Evolutionary conservation across 257 asterid species (phyloP), one percentile per base, ranked within the genome.

Genomic region (Solanum commersonii): DNA sequence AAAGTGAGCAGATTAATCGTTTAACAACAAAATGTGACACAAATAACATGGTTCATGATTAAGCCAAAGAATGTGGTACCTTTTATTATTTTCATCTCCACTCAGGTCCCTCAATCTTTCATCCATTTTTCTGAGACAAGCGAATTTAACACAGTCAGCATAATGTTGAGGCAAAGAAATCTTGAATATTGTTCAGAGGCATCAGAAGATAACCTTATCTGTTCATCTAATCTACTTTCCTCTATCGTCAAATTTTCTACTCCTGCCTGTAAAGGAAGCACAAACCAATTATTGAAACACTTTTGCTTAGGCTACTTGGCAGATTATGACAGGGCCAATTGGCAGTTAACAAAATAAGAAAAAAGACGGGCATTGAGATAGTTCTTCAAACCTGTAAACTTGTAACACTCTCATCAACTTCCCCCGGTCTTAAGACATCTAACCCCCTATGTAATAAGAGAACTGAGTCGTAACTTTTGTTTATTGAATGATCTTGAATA

Each of bases 381-480:
- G 34, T n/a, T 82, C 72, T 70, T 86, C 88, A 15, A 87, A 94
- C 98, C 98, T 97, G 97, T 93, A 97, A 88, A 92, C 96, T 90
- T 83, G 95, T 86, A 89, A 93, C 90, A 84, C 93, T 95, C 71
- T 93, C 98, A 38, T 95, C 96, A 31, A 86, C 92, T 22, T 96
- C 99, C 87, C 98, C 99, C 13, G 98, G 96, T 88, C 94, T 90
- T 77, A 96, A 90, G 89, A 92, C 97, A 76, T 95, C 95, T 71
- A 95, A 92, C 56, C 98, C 98, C 97, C 99, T 97, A 87, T 71
- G 81, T 83, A 72, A 91, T 22, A 89, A 89, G 84, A 25, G 83
- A 56, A 84, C 86, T 68, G 86, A 90, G 83, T 76, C 88, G 88
- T 63, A 34, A 86, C 72, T 88, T 88, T 86, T n/a, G 42, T 90